These are phyloP conservation scores for Pichia sp. DNA, from an alignment of 1,139 yeast genomes.

Conservation along the genomic window DNA sequence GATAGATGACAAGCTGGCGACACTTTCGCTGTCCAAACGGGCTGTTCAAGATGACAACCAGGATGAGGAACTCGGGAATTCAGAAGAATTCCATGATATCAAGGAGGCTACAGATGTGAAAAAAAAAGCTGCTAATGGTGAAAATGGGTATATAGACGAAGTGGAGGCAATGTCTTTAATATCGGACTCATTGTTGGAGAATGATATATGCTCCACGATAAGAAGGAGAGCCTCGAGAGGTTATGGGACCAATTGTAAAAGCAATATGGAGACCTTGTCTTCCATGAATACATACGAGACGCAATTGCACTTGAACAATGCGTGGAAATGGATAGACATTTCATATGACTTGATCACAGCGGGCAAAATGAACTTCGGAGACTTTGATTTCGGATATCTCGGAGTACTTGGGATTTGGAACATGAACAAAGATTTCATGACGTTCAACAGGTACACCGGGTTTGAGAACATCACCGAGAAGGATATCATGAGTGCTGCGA, in stretches of 20 bases:
- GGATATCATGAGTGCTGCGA: constrained; percentile 37
- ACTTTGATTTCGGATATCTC: constrained; percentile 75
- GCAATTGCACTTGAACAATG: constrained; percentile 58
- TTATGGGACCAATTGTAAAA: constrained; percentile 66
- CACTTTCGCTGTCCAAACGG: background rate
- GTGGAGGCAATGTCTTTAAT: constrained; percentile 13
- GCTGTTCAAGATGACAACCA: background rate
- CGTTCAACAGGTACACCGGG: constrained; percentile 47
- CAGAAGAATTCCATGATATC: background rate
- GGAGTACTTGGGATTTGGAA: constrained; percentile 92
- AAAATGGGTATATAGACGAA: constrained; percentile 13
- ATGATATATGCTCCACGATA: constrained; percentile 65
- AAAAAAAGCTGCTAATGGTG: constrained; percentile 21
- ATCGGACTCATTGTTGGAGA: constrained; percentile 38
- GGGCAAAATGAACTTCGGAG: constrained; percentile 64
- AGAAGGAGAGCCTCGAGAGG: constrained; percentile 67
- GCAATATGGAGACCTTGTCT: constrained; percentile 60
- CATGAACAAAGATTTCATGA: constrained; percentile 60
- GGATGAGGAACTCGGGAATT: background rate
- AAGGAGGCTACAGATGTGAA: background rate
- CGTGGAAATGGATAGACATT: constrained; percentile 87
- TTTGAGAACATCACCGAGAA: constrained; percentile 39
- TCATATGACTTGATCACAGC: constrained; percentile 65
- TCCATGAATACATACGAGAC: constrained; percentile 50
- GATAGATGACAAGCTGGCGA: constrained; percentile 24